A percentile compares a stretch with the other conserved stretches of the same genome.
These are phyloP conservation scores for Erodium texanum DNA, from an alignment of 441 rosid species.

Conservation along the genomic window DNA sequence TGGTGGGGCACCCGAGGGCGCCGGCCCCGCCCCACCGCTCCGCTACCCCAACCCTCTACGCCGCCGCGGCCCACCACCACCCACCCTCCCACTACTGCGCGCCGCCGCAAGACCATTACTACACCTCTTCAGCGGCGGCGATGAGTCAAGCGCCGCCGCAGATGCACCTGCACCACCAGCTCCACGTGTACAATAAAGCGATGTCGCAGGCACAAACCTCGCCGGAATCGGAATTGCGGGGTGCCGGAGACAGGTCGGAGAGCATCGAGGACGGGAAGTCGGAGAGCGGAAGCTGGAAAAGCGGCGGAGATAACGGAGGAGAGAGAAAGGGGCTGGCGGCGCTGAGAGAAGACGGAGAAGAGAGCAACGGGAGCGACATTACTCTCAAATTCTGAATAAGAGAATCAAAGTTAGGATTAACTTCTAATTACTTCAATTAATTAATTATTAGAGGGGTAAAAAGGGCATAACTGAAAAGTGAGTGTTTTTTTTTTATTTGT, in stretches of 20 bases:
- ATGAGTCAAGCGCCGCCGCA: conserved; percentile 24
- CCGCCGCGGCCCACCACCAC: conserved; percentile 35
- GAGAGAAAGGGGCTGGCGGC: conserved; percentile 65
- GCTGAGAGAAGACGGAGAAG: conserved; percentile 63
- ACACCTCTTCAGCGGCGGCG: conserved; percentile 23
- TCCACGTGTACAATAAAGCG: conserved; percentile 43
- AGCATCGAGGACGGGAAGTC: conserved; percentile 85
- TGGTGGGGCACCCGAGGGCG: conserved; percentile 94
- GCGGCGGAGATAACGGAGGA: conserved; percentile 36
- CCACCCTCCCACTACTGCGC: conserved; percentile 63
- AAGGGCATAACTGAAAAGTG: conserved; percentile 28
- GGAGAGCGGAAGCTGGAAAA: conserved; percentile 70
- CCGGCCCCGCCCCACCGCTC: conserved; percentile 46
- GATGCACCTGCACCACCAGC: conserved; percentile 36
- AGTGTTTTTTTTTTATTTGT: conserved; percentile 25
- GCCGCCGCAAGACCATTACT: conserved; percentile 54
- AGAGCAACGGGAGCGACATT: conserved; percentile 77
- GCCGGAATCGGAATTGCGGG: conserved; percentile 45
- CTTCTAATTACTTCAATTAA: too few species aligned
- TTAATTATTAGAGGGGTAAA: conserved; percentile 17
- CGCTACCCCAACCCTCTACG: too few species aligned
- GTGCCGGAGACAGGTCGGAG: conserved; percentile 50
- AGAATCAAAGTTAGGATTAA: conserved; percentile 13
- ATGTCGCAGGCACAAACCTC: conserved; percentile 39
- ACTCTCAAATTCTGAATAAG: conserved; percentile 49